A percentile compares a stretch with the other conserved stretches of the same genome.
Evolutionary conservation across 495 filamentous ascomycete genomes (phyloP).

Genomic region (Penicillium malachiteum): DNA sequence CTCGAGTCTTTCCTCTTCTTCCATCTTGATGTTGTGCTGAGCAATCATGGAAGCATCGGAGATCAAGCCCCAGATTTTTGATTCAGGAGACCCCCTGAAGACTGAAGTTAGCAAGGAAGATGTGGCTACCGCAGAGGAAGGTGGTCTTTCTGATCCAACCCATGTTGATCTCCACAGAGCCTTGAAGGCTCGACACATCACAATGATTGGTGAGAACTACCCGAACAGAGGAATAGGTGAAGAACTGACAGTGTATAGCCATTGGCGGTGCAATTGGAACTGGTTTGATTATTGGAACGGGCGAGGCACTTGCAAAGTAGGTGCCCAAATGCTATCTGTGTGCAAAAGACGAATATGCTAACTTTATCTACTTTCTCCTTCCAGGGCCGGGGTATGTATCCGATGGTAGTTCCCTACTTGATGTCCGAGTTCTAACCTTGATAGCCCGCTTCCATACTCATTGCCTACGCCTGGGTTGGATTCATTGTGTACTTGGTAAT

Average conservation of each 20-base stretch:
- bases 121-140: constrained; percentile 21
- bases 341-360: neutral
- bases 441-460: constrained; percentile 70
- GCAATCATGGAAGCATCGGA: constrained; percentile 10
- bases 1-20: neutral
- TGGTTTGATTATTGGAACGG: constrained; percentile 65
- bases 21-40: neutral
- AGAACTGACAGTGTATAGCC: constrained; percentile 38
- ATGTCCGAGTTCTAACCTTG: constrained; percentile 22
- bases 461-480: constrained; percentile 64
- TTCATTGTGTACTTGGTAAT: constrained; percentile 65
- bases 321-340: constrained; percentile 6
- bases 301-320: constrained; percentile 59
- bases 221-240: neutral
- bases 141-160: constrained; percentile 22
- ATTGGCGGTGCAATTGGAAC: constrained; percentile 88
- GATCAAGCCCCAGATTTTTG: constrained; percentile 13
- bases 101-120: constrained; percentile 26
- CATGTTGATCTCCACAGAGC: constrained; percentile 60
- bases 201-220: constrained; percentile 64
- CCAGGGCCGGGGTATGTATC: constrained; percentile 40
- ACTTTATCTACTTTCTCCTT: constrained; percentile 6
- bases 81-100: constrained; percentile 5
- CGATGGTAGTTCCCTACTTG: neutral
- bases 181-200: constrained; percentile 73